Conservation (phyloP, 164 flowering plant species). For the Nymphaea colorata region DNA sequence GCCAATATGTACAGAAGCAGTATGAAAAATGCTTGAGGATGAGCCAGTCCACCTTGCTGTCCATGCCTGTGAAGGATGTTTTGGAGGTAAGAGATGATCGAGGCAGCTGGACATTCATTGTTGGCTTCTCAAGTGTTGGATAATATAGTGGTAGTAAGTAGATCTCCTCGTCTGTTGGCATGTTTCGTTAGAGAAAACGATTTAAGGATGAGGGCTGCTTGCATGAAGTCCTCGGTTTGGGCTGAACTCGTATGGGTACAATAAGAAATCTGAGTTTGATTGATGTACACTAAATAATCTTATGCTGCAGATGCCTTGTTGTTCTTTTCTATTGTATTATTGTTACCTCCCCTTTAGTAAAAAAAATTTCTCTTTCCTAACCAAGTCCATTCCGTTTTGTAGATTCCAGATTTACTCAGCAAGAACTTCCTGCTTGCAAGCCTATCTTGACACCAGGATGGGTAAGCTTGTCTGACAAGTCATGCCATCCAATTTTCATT, state of each 20-base stretch:
- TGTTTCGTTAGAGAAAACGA: too few relatives aligned
- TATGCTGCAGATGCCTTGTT: background rate
- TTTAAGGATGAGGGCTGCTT: too few relatives aligned
- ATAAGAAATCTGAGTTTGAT: background rate
- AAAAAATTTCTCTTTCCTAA: background rate
- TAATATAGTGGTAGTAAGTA: too few relatives aligned
- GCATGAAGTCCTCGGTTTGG: background rate
- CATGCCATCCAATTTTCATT: background rate
- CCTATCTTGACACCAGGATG: constrained; percentile 84
- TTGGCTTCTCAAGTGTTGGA: too few relatives aligned
- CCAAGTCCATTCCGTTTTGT: constrained; percentile 9
- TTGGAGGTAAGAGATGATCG: too few relatives aligned
- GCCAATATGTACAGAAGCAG: too few relatives aligned
- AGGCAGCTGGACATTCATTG: too few relatives aligned
- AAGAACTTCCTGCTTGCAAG: constrained; percentile 94
- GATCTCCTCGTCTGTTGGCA: too few relatives aligned
- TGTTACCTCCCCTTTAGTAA: background rate
- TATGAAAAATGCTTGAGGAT: too few relatives aligned
- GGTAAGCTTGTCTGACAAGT: constrained; percentile 27
- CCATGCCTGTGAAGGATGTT: too few relatives aligned
- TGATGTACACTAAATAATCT: background rate
- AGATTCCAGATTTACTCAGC: constrained; percentile 91
- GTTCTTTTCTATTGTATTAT: background rate
- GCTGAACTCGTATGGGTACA: background rate
- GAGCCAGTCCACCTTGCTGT: too few relatives aligned